Evolutionary conservation across 2,329 filamentous ascomycete species (phyloP).

Genomic region (Fusarium gaditjirri): DNA sequence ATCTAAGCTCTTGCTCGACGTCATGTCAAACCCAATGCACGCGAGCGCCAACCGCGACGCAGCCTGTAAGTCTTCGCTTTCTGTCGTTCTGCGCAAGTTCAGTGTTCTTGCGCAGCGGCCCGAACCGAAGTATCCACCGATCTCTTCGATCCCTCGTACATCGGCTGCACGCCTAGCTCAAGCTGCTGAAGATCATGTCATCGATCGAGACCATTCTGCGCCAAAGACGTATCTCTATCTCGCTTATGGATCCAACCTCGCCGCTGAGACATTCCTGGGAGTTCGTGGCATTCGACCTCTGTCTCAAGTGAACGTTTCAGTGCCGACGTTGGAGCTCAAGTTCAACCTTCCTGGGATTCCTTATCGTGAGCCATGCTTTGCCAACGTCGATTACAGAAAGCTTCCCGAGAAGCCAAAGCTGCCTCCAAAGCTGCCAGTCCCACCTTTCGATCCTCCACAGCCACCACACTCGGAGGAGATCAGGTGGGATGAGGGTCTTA

Average conservation of each 20-base stretch:
- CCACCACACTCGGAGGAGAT: slow-evolving; percentile 35
- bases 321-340: slow-evolving; percentile 79
- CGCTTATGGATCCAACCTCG: slow-evolving; percentile 93
- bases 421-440: slow-evolving; percentile 47
- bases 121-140: slow-evolving; percentile 42
- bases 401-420: slow-evolving; percentile 54
- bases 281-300: slow-evolving; percentile 82
- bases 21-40: slow-evolving; percentile 27
- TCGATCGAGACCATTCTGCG: slow-evolving; percentile 37
- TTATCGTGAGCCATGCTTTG: slow-evolving; percentile 92
- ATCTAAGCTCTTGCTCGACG: background rate
- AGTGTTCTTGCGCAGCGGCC: slow-evolving; percentile 34
- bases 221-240: slow-evolving; percentile 75
- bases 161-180: slow-evolving; percentile 45
- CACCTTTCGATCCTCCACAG: slow-evolving; percentile 38
- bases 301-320: slow-evolving; percentile 82
- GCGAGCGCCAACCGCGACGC: background rate
- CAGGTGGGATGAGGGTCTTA: slow-evolving; percentile 80
- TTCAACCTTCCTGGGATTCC: slow-evolving; percentile 90
- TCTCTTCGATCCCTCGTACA: slow-evolving; percentile 49
- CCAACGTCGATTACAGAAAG: slow-evolving; percentile 76
- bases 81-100: slow-evolving; percentile 41
- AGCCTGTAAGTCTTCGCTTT: slow-evolving; percentile 21
- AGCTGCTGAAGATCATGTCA: slow-evolving; percentile 42
- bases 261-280: slow-evolving; percentile 81